Evolutionary conservation across 306 rosid genomes (phyloP).

Genomic region (Gleditsia sinensis): DNA sequence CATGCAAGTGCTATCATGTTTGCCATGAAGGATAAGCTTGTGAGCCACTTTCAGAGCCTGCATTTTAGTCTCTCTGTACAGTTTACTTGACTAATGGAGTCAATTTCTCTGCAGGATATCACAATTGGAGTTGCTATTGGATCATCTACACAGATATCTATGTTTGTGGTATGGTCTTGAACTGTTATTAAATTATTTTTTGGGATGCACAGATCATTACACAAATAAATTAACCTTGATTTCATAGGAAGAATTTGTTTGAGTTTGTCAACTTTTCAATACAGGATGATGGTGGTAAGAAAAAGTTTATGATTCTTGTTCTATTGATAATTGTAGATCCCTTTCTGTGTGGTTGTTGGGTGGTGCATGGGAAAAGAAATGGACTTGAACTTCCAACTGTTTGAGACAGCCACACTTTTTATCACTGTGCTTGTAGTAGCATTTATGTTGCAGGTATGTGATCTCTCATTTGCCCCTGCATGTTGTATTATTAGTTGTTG

Average conservation of each 20-base stretch:
- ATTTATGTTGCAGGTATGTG: slow-evolving; percentile 89
- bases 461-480: neutral
- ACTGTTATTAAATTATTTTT: slow-evolving; percentile 29
- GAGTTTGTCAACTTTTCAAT: neutral
- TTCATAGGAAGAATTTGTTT: slow-evolving; percentile 19
- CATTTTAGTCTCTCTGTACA: slow-evolving; percentile 4
- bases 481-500: slow-evolving; percentile 15
- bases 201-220: neutral
- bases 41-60: slow-evolving; percentile 51
- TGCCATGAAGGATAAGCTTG: slow-evolving; percentile 95
- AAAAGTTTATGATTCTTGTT: slow-evolving; percentile 24
- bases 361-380: slow-evolving; percentile 90
- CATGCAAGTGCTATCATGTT: slow-evolving; percentile 96
- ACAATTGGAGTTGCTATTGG: slow-evolving; percentile 94
- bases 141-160: slow-evolving; percentile 92
- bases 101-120: slow-evolving; percentile 64
- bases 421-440: slow-evolving; percentile 92
- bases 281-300: neutral
- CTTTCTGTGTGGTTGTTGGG: slow-evolving; percentile 94
- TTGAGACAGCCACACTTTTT: slow-evolving; percentile 91
- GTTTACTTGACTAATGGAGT: slow-evolving; percentile 39
- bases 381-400: slow-evolving; percentile 96
- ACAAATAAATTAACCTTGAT: slow-evolving; percentile 5
- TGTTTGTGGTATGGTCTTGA: slow-evolving; percentile 82
- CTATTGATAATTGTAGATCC: slow-evolving; percentile 57